Evolutionary conservation across 305 asterid species (phyloP), one percentile per base, ranked within the genome.

Genomic region (Fraxinus nigra): DNA sequence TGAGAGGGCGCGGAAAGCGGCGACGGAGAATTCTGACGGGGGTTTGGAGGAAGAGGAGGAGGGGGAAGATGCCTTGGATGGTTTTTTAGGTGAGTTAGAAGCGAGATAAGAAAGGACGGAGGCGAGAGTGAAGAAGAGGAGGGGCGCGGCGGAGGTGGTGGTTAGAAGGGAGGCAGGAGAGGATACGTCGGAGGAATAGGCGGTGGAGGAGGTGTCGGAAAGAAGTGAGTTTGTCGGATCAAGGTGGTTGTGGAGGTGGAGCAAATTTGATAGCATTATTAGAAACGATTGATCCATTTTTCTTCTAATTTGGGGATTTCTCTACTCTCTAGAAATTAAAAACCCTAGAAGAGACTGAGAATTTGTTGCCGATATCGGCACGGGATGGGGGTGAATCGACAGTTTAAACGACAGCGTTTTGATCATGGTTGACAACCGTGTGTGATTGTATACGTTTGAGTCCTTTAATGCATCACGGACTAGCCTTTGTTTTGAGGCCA

Each of bases 1-100:
- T 80, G 99, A 96, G 65, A 93, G 94, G 1, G 98, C 99, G 1
- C 99, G 97, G 88, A 96, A 96, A 80, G 98, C 97, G 20, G 99
- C 91, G 75, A 96, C 97, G 80, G 99, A 96, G 91, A 89, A 94
- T 83, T 93, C 95, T 3, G 97, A 85, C 8, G 90, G 86, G 77
- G 91, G 80, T 77, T 87, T 73, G 1, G 94, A 82, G 80, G 91
- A 79, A 73, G 93, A 82, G 43, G 95, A 73, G 80, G 92, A 82
- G 8, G 84, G 84, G 30, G 97, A 85, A 14, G 81, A 40, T 83
- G 90, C 34, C 87, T 91, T 88, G 63, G 87, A 70, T 79, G 72
- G 8, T 81, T 83, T 93, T 91, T 46, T 7, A 1, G 93, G 92
- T 11, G 91, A 90, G 73, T 85, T 87, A 80, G 98, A 85, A 78